Base-by-base conservation (phyloP, 495 filamentous ascomycete genomes). In the Lophium mytilinum region DNA sequence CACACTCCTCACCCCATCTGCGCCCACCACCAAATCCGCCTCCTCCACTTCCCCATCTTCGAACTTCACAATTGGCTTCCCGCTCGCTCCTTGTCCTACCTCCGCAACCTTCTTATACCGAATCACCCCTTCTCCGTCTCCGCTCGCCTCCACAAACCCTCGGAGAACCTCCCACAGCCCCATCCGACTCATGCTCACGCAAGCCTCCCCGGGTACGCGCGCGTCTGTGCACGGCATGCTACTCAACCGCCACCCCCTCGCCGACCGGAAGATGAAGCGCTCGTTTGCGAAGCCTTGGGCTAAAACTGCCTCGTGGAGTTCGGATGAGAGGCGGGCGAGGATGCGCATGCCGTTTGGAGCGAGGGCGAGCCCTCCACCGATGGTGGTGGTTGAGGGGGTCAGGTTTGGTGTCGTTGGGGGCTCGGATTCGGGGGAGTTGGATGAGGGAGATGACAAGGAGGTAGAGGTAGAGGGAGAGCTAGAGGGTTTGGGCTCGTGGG, bases 1-100 rank as follows among this genome's bases (percentile, higher is more conserved):
- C 0, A 68, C 68, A 46, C 80, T 81, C 65, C 73, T 76, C 4
- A 83, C 69, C 1, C 83, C 83, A 68, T 85, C 83, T 0, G 80
- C 79, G n/a, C 79, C 83, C 60, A 86, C 73, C 1, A 83, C 71
- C 55, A 87, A 53, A 68, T 79, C 79, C 0, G 72, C 77, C 24
- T 47, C 45, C 15, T 51, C 60, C 34, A 12, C 18, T 39, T 49
- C 52, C 8, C 68, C 70, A 51, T 73, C 70, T 19, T 63, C 55
- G 37, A 73, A 68, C 11, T 64, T 51, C 41, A 76, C 68, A 1
- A 37, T 18, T 9, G 41, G 35, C 42, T 17, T 53, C 18, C 45
- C 51, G 11, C n/a, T 34, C 9, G 58, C 35, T 10, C 52, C 48
- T 4, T 46, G 24, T 17, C 35, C 45, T 18, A 62, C 50, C 12